Evolutionary conservation across 2,329 filamentous ascomycete genomes (phyloP), one percentile per base, ranked within the genome.

Genomic region (Colletotrichum lindemuthianum): DNA sequence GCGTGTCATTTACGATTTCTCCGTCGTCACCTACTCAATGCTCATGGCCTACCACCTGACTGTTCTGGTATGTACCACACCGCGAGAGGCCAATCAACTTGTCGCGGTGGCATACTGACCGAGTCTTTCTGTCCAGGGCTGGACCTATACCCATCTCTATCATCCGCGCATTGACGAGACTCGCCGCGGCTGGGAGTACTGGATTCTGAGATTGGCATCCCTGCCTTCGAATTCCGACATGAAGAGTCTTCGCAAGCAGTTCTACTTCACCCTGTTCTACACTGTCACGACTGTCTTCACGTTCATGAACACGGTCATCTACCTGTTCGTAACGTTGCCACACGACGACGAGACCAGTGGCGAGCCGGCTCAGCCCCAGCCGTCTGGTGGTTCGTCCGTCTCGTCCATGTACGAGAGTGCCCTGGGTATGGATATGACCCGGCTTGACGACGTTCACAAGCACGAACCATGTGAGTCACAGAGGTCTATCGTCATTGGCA

Each of bases 91-190:
- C 24, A 24, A 24, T 39, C 39, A 32, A 12, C 32, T 11, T 49
- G 7, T 15, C 5, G 33, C 47, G 32, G 9, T 7, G 36, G 47
- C 4, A 33, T 24, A 41, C 36, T 41, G 13, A 58, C 24, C 12
- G 2, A 12, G 53, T n/a, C 15, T 32, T 13, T 44, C 49, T n/a
- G 40, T 24, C 51, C 59, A 85, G 83, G 74, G 73, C 34, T 86
- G 83, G 83, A 84, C 82, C 0, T 82, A 81, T 53, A 83, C 83
- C 51, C 84, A 86, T 68, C 74, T 84, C 34, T 80, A 84, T 69
- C 80, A 79, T 55, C 82, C 82, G 1, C 75, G 79, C 9, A 69
- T 75, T 8, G 77, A 81, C 15, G 72, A 78, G 0, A 69, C 74
- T 39, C 76, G 74, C 65, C 77, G 71, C 39, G 71, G 72, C 8